phyloP scores from a whole-genome alignment of 2,329 filamentous ascomycete species.

The Trichoderma semiorbis region DNA sequence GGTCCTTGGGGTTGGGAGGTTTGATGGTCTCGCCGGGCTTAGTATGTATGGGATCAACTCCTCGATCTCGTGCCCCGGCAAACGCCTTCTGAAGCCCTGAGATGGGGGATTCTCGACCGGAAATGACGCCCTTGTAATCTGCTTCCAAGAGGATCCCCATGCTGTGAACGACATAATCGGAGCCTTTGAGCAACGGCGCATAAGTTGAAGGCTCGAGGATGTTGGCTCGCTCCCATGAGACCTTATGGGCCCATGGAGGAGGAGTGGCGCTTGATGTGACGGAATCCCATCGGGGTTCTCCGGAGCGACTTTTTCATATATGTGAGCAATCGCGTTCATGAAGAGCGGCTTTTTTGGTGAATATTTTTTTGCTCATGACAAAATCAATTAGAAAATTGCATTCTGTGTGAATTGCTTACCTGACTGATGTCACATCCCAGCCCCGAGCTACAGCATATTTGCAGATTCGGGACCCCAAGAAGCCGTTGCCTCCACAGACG shows the following conservation, averaged over 20 bases:
- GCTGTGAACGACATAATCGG: slow-evolving; percentile 84
- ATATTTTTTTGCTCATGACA: background rate
- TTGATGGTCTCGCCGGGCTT: slow-evolving; percentile 57
- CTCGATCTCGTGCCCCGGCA: slow-evolving; percentile 59
- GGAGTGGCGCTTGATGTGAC: slow-evolving; percentile 68
- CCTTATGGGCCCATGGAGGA: slow-evolving; percentile 76
- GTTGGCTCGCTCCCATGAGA: slow-evolving; percentile 85
- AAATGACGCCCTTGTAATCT: slow-evolving; percentile 92
- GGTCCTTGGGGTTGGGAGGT: slow-evolving; percentile 64
- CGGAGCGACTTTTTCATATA: slow-evolving; percentile 67
- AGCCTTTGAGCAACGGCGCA: slow-evolving; percentile 67
- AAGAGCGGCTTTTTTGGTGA: background rate
- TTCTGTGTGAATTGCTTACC: slow-evolving; percentile 49
- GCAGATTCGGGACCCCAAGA: slow-evolving; percentile 85
- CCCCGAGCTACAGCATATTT: slow-evolving; percentile 80
- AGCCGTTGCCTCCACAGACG: slow-evolving; percentile 91
- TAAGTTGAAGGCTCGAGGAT: slow-evolving; percentile 82
- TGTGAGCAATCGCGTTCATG: slow-evolving; percentile 7
- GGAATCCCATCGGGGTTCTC: slow-evolving; percentile 78
- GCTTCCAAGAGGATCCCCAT: slow-evolving; percentile 96
- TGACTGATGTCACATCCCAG: slow-evolving; percentile 91
- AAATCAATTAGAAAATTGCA: background rate
- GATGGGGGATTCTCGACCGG: slow-evolving; percentile 78
- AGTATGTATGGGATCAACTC: slow-evolving; percentile 66
- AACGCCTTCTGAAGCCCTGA: slow-evolving; percentile 77